phyloP scores from a whole-genome alignment of 345 rosid species.

The Gossypium ekmanianum region DNA sequence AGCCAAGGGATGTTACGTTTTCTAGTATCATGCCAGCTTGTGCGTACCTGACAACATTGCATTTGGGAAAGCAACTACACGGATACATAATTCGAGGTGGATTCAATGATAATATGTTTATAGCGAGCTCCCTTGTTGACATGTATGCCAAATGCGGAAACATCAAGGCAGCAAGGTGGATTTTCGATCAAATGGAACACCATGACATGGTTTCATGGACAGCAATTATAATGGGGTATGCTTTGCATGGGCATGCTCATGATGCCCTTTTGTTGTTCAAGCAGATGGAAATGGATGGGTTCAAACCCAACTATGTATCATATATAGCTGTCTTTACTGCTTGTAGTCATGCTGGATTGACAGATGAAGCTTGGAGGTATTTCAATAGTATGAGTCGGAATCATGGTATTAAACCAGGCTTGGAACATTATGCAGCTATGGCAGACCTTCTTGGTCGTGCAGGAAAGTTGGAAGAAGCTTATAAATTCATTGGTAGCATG shows the following conservation, averaged over 20 bases:
- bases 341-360: slow-evolving; percentile 79
- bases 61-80: slow-evolving; percentile 81
- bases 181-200: slow-evolving; percentile 57
- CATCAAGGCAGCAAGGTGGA: slow-evolving; percentile 50
- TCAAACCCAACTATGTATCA: slow-evolving; percentile 62
- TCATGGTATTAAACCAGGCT: slow-evolving; percentile 51
- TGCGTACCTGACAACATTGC: slow-evolving; percentile 63
- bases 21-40: slow-evolving; percentile 85
- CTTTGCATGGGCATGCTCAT: slow-evolving; percentile 66
- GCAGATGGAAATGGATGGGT: slow-evolving; percentile 62
- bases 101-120: slow-evolving; percentile 48
- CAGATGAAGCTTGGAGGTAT: slow-evolving; percentile 55
- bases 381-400: slow-evolving; percentile 54
- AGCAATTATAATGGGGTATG: slow-evolving; percentile 78
- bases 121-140: slow-evolving; percentile 82
- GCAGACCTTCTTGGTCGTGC: slow-evolving; percentile 88
- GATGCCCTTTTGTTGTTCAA: slow-evolving; percentile 72
- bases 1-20: slow-evolving; percentile 57
- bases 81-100: slow-evolving; percentile 56
- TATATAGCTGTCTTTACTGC: slow-evolving; percentile 79
- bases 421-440: slow-evolving; percentile 84
- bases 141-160: slow-evolving; percentile 91
- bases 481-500: slow-evolving; percentile 49
- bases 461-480: slow-evolving; percentile 84
- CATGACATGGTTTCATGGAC: slow-evolving; percentile 89